A percentile compares a stretch with the other conserved stretches of the same genome.
Conservation (phyloP, 139 green algal species). For the Micromonas commoda region DNA sequence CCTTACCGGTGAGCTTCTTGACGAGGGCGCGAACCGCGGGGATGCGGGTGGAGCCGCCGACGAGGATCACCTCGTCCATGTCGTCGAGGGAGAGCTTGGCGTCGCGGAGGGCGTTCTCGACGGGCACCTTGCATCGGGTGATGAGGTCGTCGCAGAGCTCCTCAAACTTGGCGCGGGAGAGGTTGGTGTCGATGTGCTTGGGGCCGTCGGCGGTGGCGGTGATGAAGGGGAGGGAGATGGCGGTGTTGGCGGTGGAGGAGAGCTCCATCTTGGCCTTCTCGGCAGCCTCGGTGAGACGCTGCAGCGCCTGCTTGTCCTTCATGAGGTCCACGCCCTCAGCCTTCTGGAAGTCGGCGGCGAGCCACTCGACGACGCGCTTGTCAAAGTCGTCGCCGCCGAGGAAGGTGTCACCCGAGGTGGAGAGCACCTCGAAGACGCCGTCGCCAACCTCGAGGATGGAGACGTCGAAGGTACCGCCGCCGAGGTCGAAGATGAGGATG, state of each 20-base stretch:
- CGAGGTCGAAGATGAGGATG: slow-evolving; percentile 98
- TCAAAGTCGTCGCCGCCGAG: slow-evolving; percentile 99
- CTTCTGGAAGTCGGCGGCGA: slow-evolving; percentile 88
- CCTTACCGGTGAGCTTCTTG: slow-evolving; percentile 77
- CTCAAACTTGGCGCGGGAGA: slow-evolving; percentile 88
- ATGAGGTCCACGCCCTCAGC: slow-evolving; percentile 90
- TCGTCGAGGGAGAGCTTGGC: slow-evolving; percentile 84
- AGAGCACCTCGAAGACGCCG: slow-evolving; percentile 98
- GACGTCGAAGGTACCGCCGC: slow-evolving; percentile 98
- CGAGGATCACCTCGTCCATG: slow-evolving; percentile 71
- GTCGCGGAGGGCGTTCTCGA: slow-evolving; percentile 87
- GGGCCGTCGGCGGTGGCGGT: slow-evolving; percentile 94
- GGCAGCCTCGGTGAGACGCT: slow-evolving; percentile 84
- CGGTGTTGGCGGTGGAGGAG: slow-evolving; percentile 63
- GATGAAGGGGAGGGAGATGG: slow-evolving; percentile 98
- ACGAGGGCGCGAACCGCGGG: slow-evolving; percentile 89
- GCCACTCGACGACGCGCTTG: slow-evolving; percentile 95
- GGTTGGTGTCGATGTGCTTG: slow-evolving; percentile 95
- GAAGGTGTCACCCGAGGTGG: slow-evolving; percentile 94
- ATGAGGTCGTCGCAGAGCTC: slow-evolving; percentile 67
- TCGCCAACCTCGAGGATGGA: slow-evolving; percentile 87
- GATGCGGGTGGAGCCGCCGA: slow-evolving; percentile 96
- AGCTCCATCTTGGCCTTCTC: slow-evolving; percentile 99
- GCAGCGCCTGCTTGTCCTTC: slow-evolving; percentile 82
- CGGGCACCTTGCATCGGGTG: slow-evolving; percentile 64